A percentile compares a stretch with the other conserved stretches of the same genome.
Conservation (phyloP, 139 green algal genomes). For the Astrephomene gubernaculifera region DNA sequence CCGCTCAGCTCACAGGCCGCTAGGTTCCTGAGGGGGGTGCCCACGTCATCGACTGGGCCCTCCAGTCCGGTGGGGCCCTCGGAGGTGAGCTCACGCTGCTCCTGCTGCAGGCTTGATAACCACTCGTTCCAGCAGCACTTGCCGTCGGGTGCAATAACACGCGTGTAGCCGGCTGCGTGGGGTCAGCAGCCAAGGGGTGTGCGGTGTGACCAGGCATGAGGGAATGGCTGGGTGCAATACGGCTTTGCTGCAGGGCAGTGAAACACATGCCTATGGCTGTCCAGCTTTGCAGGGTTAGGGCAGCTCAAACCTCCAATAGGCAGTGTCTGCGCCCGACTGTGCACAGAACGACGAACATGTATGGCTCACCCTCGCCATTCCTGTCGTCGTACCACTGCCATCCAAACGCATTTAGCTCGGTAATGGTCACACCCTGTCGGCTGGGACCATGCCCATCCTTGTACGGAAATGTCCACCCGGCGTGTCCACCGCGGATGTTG, state of each 20-base stretch:
- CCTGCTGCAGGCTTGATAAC: background rate
- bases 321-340: no score
- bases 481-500: no score
- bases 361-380: background rate
- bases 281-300: no score
- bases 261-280: no score
- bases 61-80: background rate
- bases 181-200: background rate
- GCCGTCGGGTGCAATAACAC: conserved; percentile 7
- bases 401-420: background rate
- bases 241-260: no score
- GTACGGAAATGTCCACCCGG: no score
- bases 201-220: no score
- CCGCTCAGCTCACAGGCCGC: background rate
- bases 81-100: background rate
- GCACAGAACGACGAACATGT: no score
- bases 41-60: background rate
- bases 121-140: conserved; percentile 32
- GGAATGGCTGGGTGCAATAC: no score
- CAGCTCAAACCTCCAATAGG: no score
- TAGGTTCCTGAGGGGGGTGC: background rate
- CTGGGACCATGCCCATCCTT: no score
- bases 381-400: conserved; percentile 21
- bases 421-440: background rate
- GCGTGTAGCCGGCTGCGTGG: background rate